phyloP scores from a whole-genome alignment of 2,329 filamentous ascomycete species.

The Mycosphaerella sp. region DNA sequence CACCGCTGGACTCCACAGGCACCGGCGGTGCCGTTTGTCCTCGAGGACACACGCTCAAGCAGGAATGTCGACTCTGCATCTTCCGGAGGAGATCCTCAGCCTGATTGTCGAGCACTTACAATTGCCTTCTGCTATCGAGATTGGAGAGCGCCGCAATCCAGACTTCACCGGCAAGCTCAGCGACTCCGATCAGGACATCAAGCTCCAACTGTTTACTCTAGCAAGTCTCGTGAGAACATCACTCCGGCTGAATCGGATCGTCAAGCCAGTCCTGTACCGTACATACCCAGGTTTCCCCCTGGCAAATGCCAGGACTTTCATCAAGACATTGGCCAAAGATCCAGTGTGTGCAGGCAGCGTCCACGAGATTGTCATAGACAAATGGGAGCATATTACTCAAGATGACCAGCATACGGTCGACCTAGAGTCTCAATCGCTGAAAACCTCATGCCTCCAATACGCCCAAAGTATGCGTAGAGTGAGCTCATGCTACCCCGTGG shows the following conservation, averaged over 20 bases:
- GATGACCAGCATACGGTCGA: constrained; percentile 3
- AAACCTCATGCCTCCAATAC: constrained; percentile 10
- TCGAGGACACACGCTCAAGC: background rate
- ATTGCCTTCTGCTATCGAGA: constrained; percentile 6
- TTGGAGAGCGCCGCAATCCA: constrained; percentile 7
- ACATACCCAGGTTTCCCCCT: constrained; percentile 8
- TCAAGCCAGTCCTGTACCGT: constrained; percentile 9
- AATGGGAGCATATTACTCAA: constrained; percentile 9
- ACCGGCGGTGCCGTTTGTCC: constrained; percentile 1
- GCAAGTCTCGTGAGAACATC: constrained; percentile 7
- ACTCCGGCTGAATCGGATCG: constrained; percentile 8
- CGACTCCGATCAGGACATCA: constrained; percentile 6
- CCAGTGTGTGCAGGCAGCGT: background rate
- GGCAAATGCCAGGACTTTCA: constrained; percentile 9
- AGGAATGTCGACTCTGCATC: constrained; percentile 8
- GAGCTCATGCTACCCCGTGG: constrained; percentile 11
- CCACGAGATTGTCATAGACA: constrained; percentile 9
- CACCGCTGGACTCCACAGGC: background rate
- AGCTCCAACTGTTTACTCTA: constrained; percentile 10
- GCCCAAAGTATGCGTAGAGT: constrained; percentile 2
- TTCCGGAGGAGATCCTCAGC: constrained; percentile 12
- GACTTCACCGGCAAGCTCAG: constrained; percentile 4
- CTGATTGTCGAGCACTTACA: constrained; percentile 2
- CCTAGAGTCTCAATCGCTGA: constrained; percentile 7
- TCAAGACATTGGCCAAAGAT: constrained; percentile 6